Evolutionary conservation across 352 stramenopile genomes (phyloP), one percentile per base, ranked within the genome.

Genomic region (Pythium oligandrum): DNA sequence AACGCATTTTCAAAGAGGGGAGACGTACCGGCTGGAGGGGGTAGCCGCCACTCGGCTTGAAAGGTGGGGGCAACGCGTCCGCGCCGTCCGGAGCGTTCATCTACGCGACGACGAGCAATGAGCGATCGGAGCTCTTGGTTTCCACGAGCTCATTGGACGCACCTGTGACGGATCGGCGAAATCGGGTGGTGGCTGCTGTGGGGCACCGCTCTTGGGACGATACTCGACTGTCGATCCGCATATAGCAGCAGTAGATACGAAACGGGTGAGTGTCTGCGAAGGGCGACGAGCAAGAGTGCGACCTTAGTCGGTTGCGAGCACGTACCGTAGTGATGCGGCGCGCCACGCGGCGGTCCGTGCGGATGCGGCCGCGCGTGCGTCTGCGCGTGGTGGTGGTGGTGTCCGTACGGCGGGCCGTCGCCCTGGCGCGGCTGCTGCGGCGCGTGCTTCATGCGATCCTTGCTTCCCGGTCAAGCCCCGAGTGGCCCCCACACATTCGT

Each of bases 1-100:
- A 11, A 48, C 9, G 9, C 9, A 48, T 48, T 11, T 48, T 30
- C 17, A 30, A 48, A 11, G 43, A 30, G 43, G 43, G 43, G 43
- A 48, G 43, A 63, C 60, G 33, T 44, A 68, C 61, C 6, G 61
- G 51, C 39, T 68, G 61, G 8, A 61, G 34, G 6, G 60, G 54
- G 47, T 57, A 55, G n/a, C 52, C 52, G 1, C 37, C 48, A 40
- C 49, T 44, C 2, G 54, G 54, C 51, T 63, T 63, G 55, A 58
- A 68, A 10, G 60, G 60, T 32, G 55, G 52, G 36, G 60, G 60
- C 49, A 68, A 46, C 4, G 59, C 51, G 6, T 40, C 54, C 9
- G n/a, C 54, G 32, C 55, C 55, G 6, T 67, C 58, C 33, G 38
- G 51, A 11, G 51, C 34, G n/a, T 42, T 44, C 57, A 59, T 64